Evolutionary conservation across 1,139 yeast species (phyloP).

Genomic region (Saccharomycopsis crataegensis): DNA sequence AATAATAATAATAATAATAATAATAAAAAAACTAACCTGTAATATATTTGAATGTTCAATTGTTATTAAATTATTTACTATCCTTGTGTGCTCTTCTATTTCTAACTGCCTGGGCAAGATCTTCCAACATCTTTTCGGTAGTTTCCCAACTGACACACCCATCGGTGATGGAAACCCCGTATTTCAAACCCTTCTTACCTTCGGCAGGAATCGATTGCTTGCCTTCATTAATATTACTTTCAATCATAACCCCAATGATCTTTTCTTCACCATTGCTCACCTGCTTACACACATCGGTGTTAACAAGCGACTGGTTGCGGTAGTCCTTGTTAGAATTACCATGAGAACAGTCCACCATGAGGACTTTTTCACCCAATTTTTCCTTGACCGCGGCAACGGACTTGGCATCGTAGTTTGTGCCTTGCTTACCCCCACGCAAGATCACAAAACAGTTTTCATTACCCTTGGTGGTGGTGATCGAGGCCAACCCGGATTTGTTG

Average conservation of each 20-base stretch:
- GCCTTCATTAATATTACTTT: constrained; percentile 88
- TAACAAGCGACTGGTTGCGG: constrained; percentile 90
- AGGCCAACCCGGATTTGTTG: constrained; percentile 93
- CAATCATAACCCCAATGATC: constrained; percentile 93
- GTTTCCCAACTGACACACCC: constrained; percentile 93
- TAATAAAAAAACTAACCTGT: background rate
- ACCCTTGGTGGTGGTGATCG: constrained; percentile 93
- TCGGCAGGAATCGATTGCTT: constrained; percentile 76
- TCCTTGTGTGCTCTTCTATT: constrained; percentile 49
- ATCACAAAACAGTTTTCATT: constrained; percentile 84
- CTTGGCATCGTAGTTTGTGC: constrained; percentile 83
- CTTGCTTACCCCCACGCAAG: constrained; percentile 90
- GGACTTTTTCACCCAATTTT: constrained; percentile 40
- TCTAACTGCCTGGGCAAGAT: constrained; percentile 75
- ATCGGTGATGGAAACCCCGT: constrained; percentile 96
- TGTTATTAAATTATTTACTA: background rate
- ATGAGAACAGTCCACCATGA: constrained; percentile 97
- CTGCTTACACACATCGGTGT: constrained; percentile 72
- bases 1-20: background rate
- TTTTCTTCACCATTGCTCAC: constrained; percentile 69
- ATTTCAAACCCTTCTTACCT: constrained; percentile 69
- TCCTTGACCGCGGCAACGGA: constrained; percentile 72
- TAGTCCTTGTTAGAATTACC: constrained; percentile 93
- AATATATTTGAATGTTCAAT: background rate
- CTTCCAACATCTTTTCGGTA: constrained; percentile 71